Conservation (phyloP, 2,329 filamentous ascomycete genomes). For the Pseudogymnoascus sp. region DNA sequence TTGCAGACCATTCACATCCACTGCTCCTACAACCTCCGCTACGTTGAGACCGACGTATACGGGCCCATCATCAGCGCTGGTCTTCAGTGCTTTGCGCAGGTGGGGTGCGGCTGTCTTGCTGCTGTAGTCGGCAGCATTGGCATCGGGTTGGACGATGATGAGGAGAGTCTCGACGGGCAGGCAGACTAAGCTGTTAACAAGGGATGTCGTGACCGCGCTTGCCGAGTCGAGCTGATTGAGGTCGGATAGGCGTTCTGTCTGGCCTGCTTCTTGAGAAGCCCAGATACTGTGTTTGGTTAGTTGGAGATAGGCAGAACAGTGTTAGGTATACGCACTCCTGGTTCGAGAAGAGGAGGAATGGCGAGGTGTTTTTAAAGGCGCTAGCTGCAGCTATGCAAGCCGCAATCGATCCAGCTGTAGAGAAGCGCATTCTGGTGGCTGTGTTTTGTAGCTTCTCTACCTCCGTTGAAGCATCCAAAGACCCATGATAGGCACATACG, state of each 20-base stretch:
- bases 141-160: slow-evolving; percentile 67
- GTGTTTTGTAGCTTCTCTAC: slow-evolving; percentile 4
- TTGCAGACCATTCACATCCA: slow-evolving; percentile 35
- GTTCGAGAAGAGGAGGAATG: slow-evolving; percentile 82
- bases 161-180: slow-evolving; percentile 39
- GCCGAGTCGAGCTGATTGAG: neutral
- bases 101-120: slow-evolving; percentile 40
- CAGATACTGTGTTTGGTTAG: slow-evolving; percentile 2
- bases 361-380: slow-evolving; percentile 79
- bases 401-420: slow-evolving; percentile 41
- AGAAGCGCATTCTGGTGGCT: slow-evolving; percentile 44
- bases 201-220: neutral
- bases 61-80: slow-evolving; percentile 22
- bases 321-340: slow-evolving; percentile 52
- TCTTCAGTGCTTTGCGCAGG: slow-evolving; percentile 29
- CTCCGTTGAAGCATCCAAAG: slow-evolving; percentile 2
- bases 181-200: neutral
- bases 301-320: neutral
- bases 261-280: neutral
- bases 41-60: slow-evolving; percentile 30
- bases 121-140: slow-evolving; percentile 61
- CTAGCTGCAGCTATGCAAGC: slow-evolving; percentile 50
- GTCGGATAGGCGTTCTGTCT: neutral
- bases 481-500: slow-evolving; percentile 7
- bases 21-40: slow-evolving; percentile 47